These are phyloP conservation scores for Marasmius sp. DNA, from an alignment of 1,284 basidiomycete genomes.

Conservation along the genomic window DNA sequence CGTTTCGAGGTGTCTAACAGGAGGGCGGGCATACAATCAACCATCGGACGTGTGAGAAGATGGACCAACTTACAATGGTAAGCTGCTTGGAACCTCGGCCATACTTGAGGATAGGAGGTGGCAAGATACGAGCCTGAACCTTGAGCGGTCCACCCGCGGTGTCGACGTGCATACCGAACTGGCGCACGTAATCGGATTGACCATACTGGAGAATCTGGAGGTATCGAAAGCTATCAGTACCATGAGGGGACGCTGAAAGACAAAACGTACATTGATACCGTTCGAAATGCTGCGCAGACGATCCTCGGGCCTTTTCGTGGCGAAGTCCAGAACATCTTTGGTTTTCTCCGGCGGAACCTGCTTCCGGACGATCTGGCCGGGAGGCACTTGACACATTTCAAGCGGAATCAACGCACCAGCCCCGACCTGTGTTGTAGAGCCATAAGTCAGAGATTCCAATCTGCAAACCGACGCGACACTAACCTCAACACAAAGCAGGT, in stretches of 20 bases:
- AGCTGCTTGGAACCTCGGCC: conserved; percentile 48
- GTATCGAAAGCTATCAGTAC: neutral
- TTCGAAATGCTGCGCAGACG: conserved; percentile 47
- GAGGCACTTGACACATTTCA: conserved; percentile 51
- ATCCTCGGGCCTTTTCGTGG: conserved; percentile 51
- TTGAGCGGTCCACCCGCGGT: conserved; percentile 45
- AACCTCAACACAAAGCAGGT: conserved; percentile 54
- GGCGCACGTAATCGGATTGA: conserved; percentile 69
- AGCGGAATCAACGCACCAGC: conserved; percentile 54
- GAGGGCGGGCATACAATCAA: neutral
- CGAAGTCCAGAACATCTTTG: conserved; percentile 53
- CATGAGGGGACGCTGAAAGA: neutral
- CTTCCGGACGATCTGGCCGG: conserved; percentile 52
- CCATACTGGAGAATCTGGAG: conserved; percentile 64
- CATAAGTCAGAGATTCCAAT: neutral
- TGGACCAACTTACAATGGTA: conserved; percentile 45
- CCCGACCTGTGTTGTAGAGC: conserved; percentile 38
- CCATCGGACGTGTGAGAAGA: neutral
- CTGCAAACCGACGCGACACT: conserved; percentile 6
- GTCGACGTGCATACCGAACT: conserved; percentile 65
- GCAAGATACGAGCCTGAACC: conserved; percentile 53
- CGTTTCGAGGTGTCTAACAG: neutral
- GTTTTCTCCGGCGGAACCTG: conserved; percentile 59
- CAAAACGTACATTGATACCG: conserved; percentile 41
- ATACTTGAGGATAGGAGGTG: conserved; percentile 44